Conservation (phyloP, 2,329 filamentous ascomycete species). For the Xylaria sp. region DNA sequence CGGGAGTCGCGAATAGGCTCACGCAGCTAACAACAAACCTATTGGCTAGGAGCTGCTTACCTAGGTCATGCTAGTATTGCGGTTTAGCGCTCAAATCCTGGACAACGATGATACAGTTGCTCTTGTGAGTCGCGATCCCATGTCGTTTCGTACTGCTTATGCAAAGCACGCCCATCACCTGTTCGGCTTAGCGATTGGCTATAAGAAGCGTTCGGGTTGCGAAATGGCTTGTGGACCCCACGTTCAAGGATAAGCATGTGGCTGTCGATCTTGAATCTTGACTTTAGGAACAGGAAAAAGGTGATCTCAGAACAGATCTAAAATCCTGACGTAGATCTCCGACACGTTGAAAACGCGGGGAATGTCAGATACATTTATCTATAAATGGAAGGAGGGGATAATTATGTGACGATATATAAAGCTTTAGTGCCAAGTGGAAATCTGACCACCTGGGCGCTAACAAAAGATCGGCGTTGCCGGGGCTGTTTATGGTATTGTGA, state of each 20-base stretch:
- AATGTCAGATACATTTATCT: background rate
- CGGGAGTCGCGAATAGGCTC: too few relatives aligned
- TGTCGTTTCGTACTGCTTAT: too few relatives aligned
- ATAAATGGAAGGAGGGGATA: background rate
- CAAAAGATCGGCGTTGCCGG: background rate
- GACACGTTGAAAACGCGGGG: background rate
- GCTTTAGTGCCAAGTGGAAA: background rate
- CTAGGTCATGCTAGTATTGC: too few relatives aligned
- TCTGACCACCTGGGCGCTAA: background rate
- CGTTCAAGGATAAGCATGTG: background rate
- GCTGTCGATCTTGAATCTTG: background rate
- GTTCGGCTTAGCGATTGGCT: too few relatives aligned
- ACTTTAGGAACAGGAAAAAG: background rate
- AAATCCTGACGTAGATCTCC: background rate
- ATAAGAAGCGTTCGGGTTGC: too few relatives aligned
- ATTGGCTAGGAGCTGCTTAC: too few relatives aligned
- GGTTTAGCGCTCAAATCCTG: too few relatives aligned
- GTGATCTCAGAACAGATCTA: background rate
- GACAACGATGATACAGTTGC: too few relatives aligned
- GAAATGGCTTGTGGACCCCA: too few relatives aligned
- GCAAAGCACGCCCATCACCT: too few relatives aligned
- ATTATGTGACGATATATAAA: background rate
- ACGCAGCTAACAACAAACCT: too few relatives aligned
- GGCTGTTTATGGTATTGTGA: background rate
- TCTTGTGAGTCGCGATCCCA: too few relatives aligned